Conservation (phyloP, 805 yeast species). For the Saccharomycopsis fermentans region DNA sequence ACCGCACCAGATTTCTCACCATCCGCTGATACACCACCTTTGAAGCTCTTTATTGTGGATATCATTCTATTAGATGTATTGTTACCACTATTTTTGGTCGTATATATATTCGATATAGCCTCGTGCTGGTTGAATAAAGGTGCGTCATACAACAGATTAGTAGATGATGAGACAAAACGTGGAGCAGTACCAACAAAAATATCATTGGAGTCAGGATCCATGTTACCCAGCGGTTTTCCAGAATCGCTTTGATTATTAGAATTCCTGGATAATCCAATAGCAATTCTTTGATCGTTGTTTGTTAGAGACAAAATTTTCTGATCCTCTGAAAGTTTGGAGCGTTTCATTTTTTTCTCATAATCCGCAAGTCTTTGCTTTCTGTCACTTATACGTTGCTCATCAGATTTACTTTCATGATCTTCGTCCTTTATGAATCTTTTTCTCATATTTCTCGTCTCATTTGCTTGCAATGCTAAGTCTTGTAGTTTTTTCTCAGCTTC, state of each 20-base stretch:
- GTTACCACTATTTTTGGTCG: conserved; percentile 25
- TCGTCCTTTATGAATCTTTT: neutral
- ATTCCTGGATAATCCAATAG: conserved; percentile 35
- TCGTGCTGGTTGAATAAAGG: conserved; percentile 48
- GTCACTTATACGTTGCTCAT: conserved; percentile 27
- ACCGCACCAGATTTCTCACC: conserved; percentile 10
- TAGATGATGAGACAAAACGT: conserved; percentile 22
- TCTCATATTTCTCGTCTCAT: conserved; percentile 21
- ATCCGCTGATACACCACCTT: conserved; percentile 5
- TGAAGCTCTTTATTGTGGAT: conserved; percentile 5
- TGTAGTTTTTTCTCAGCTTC: conserved; percentile 44
- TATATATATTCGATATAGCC: conserved; percentile 40
- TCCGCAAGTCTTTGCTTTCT: conserved; percentile 36
- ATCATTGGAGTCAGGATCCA: neutral
- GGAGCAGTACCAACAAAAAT: conserved; percentile 24
- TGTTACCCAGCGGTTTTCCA: neutral
- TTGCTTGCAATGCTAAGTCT: conserved; percentile 39
- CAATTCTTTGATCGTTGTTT: conserved; percentile 44
- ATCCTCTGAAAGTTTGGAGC: neutral
- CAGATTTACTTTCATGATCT: conserved; percentile 3
- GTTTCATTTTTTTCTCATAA: conserved; percentile 37
- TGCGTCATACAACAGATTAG: conserved; percentile 40
- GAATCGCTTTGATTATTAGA: neutral
- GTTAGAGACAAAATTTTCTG: neutral
- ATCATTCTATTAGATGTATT: neutral